phyloP scores from a whole-genome alignment of 129 eudicot genomes.

The Flaveria brownii region DNA sequence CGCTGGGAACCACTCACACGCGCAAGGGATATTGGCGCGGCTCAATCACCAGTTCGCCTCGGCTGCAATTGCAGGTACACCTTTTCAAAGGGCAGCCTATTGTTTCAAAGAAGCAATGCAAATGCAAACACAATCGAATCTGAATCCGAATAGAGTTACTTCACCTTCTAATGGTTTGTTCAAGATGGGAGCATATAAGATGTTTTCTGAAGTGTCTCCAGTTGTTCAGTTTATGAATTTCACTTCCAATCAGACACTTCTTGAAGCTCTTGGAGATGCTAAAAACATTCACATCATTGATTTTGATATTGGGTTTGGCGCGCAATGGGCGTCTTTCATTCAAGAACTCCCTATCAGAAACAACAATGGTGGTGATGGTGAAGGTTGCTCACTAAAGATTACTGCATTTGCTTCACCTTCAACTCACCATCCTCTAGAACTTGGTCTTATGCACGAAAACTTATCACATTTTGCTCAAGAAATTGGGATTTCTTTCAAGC shows the following conservation, averaged over 20 bases:
- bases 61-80: slow-evolving; percentile 38
- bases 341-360: slow-evolving; percentile 55
- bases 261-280: slow-evolving; percentile 55
- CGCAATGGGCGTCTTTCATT: slow-evolving; percentile 73
- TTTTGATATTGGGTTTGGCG: slow-evolving; percentile 77
- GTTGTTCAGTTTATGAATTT: slow-evolving; percentile 57
- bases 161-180: slow-evolving; percentile 47
- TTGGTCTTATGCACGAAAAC: slow-evolving; percentile 56
- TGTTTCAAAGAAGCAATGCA: slow-evolving; percentile 60
- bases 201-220: slow-evolving; percentile 63
- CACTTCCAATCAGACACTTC: slow-evolving; percentile 63
- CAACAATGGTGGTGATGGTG: slow-evolving; percentile 16
- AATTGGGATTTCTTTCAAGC: slow-evolving; percentile 46
- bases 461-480: slow-evolving; percentile 55
- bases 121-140: slow-evolving; percentile 25
- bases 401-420: slow-evolving; percentile 76
- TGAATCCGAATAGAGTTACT: slow-evolving; percentile 26
- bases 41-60: slow-evolving; percentile 76
- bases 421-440: slow-evolving; percentile 58
- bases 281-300: slow-evolving; percentile 59
- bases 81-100: slow-evolving; percentile 59
- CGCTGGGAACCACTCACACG: slow-evolving; percentile 63
- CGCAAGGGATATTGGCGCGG: slow-evolving; percentile 98
- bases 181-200: slow-evolving; percentile 70
- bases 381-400: slow-evolving; percentile 42